phyloP scores from a whole-genome alignment of 495 filamentous ascomycete species.

The Talaromyces wortmannii region DNA sequence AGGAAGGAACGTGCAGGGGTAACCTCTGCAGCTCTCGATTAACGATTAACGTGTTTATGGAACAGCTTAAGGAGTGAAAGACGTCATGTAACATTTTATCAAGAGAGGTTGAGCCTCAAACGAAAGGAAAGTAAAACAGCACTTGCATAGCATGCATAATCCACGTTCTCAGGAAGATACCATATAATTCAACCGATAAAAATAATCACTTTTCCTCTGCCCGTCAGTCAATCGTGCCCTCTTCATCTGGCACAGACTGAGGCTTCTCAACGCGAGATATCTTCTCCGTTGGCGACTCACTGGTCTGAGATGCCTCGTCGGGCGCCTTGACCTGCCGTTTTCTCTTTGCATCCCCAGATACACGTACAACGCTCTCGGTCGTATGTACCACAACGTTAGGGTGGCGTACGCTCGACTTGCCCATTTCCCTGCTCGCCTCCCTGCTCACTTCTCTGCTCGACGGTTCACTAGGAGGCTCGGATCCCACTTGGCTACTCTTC shows the following conservation, averaged over 20 bases:
- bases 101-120: too few species aligned
- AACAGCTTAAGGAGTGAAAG: too few species aligned
- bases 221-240: not conserved
- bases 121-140: too few species aligned
- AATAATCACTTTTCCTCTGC: too few species aligned
- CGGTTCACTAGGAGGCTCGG: conserved; percentile 1
- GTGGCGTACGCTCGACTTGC: conserved; percentile 8
- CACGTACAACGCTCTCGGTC: conserved; percentile 14
- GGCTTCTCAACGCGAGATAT: conserved; percentile 1
- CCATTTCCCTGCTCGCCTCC: conserved; percentile 6
- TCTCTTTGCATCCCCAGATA: conserved; percentile 10
- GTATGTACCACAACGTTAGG: conserved; percentile 11
- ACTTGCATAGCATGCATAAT: too few species aligned
- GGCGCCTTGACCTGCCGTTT: conserved; percentile 6
- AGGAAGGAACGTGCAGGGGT: not conserved
- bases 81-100: too few species aligned
- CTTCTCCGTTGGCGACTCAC: conserved; percentile 9
- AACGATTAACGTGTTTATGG: too few species aligned
- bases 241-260: not conserved
- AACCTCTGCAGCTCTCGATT: too few species aligned
- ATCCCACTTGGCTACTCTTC: conserved; percentile 5
- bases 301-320: conserved; percentile 1
- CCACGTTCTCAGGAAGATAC: too few species aligned
- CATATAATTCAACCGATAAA: too few species aligned
- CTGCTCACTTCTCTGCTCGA: not conserved